phyloP scores from a whole-genome alignment of 805 yeast genomes.

The Kodamaea sagamina region DNA sequence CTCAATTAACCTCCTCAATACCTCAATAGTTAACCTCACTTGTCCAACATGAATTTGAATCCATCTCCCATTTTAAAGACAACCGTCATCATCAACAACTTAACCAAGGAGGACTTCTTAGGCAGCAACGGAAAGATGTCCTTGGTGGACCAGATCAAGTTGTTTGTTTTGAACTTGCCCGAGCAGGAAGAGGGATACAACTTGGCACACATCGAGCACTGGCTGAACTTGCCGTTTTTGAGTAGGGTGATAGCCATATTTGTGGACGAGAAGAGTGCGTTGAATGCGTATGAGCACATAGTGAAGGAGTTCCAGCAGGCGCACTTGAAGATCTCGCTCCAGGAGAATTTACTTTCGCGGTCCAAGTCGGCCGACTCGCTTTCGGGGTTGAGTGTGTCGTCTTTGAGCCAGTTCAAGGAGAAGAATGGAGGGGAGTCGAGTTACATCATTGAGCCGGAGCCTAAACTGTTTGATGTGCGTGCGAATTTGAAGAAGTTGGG shows the following conservation, averaged over 20 bases:
- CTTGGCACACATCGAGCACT: slow-evolving; percentile 28
- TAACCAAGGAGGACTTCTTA: slow-evolving; percentile 33
- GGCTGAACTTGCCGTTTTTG: slow-evolving; percentile 43
- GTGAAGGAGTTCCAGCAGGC: slow-evolving; percentile 1
- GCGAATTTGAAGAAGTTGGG: slow-evolving; percentile 34
- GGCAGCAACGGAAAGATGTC: slow-evolving; percentile 22
- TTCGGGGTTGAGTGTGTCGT: slow-evolving; percentile 20
- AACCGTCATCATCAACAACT: slow-evolving; percentile 36
- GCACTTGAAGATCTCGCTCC: slow-evolving; percentile 16
- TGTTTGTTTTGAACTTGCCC: slow-evolving; percentile 29
- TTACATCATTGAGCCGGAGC: slow-evolving; percentile 38
- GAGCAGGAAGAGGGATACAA: slow-evolving; percentile 9
- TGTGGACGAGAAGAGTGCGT: slow-evolving; percentile 31
- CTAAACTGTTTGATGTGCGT: slow-evolving; percentile 31
- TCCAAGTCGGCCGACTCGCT: slow-evolving; percentile 22
- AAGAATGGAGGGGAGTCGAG: slow-evolving; percentile 13
- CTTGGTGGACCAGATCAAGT: slow-evolving; percentile 39
- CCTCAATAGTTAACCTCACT: too few species aligned
- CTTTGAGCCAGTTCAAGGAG: slow-evolving; percentile 26
- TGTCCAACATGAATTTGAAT: background rate
- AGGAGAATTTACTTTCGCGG: slow-evolving; percentile 39
- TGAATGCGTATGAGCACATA: slow-evolving; percentile 18
- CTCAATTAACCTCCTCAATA: too few species aligned
- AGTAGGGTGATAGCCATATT: slow-evolving; percentile 41
- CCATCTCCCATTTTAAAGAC: slow-evolving; percentile 1